These are phyloP conservation scores for Phaeolepiota aurea DNA, from an alignment of 768 basidiomycete species.

Conservation along the genomic window DNA sequence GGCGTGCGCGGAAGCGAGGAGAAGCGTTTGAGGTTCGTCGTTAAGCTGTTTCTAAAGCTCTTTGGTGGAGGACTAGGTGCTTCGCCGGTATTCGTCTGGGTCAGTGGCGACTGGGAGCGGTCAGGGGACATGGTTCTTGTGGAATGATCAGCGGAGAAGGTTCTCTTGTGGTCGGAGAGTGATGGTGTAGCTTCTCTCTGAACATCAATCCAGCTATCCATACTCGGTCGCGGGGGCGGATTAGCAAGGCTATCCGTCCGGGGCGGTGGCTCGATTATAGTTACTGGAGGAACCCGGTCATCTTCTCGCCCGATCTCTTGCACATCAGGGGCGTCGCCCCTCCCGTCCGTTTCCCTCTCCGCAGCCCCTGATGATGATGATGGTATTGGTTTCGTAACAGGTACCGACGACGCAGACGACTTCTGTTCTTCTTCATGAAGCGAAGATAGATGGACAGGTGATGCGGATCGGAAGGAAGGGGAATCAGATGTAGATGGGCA, in stretches of 20 bases:
- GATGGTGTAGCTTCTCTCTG: constrained; percentile 7
- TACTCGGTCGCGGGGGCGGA: neutral
- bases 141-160: constrained; percentile 9
- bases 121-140: constrained; percentile 5
- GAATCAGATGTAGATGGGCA: constrained; percentile 22
- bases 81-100: constrained; percentile 7
- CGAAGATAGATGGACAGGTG: neutral
- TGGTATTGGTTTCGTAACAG: neutral
- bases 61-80: constrained; percentile 43
- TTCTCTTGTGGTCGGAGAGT: constrained; percentile 8
- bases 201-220: constrained; percentile 8
- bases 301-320: no score
- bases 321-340: no score
- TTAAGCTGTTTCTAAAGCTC: constrained; percentile 38
- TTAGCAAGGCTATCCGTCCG: constrained; percentile 18
- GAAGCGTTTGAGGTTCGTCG: constrained; percentile 37
- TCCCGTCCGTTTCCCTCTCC: no score
- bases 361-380: no score
- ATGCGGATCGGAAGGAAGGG: neutral
- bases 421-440: no score
- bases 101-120: constrained; percentile 2
- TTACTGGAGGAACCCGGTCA: constrained; percentile 25
- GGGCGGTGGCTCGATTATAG: constrained; percentile 29
- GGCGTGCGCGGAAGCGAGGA: constrained; percentile 63
- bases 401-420: neutral